These are phyloP conservation scores for Talaromyces sp. DNA, from an alignment of 2,329 filamentous ascomycete genomes.

Conservation along the genomic window DNA sequence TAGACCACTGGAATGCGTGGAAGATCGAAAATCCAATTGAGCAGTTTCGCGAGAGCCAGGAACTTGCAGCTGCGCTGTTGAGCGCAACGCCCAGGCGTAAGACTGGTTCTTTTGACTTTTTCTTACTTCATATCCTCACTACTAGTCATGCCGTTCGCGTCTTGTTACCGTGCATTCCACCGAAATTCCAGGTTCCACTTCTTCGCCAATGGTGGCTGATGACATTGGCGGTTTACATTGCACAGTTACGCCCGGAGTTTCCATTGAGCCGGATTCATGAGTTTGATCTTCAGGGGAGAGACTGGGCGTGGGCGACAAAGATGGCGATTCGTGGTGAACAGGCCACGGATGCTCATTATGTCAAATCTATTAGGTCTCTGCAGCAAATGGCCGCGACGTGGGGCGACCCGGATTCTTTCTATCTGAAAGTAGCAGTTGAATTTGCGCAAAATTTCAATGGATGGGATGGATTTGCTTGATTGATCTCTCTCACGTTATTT, in stretches of 20 bases:
- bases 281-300: slow-evolving; percentile 63
- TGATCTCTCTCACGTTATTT: background rate
- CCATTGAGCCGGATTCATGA: slow-evolving; percentile 65
- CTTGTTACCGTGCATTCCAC: slow-evolving; percentile 75
- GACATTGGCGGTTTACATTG: slow-evolving; percentile 74
- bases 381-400: slow-evolving; percentile 41
- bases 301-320: slow-evolving; percentile 77
- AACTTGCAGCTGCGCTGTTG: slow-evolving; percentile 53
- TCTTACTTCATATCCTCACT: slow-evolving; percentile 78
- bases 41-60: slow-evolving; percentile 73
- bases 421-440: slow-evolving; percentile 54
- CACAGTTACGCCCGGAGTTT: slow-evolving; percentile 72
- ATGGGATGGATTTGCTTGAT: slow-evolving; percentile 59
- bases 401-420: slow-evolving; percentile 49
- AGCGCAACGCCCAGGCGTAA: slow-evolving; percentile 34
- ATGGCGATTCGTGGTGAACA: slow-evolving; percentile 70
- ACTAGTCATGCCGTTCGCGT: slow-evolving; percentile 87
- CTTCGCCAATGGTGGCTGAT: slow-evolving; percentile 91
- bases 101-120: slow-evolving; percentile 73
- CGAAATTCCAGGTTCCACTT: slow-evolving; percentile 70
- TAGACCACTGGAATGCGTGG: slow-evolving; percentile 95
- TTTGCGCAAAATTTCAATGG: slow-evolving; percentile 61
- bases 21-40: slow-evolving; percentile 67
- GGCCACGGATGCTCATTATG: slow-evolving; percentile 76
- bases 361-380: slow-evolving; percentile 74